These are phyloP conservation scores for Populus nigra DNA, from an alignment of 345 rosid species.

Conservation along the genomic window DNA sequence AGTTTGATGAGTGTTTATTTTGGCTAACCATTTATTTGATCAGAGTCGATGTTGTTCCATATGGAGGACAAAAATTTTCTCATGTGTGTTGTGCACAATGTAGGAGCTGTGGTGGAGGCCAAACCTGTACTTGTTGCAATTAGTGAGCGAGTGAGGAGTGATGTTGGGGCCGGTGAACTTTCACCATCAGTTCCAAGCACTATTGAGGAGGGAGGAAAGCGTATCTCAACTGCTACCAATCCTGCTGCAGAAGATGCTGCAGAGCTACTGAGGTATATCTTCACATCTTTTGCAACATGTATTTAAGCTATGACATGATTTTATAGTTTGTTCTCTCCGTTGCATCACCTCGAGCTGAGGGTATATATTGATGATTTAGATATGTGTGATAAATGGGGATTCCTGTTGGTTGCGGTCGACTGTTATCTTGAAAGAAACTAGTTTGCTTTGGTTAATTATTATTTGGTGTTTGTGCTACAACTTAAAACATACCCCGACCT, in stretches of 20 bases:
- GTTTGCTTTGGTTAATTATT: neutral
- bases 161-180: constrained; percentile 60
- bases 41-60: neutral
- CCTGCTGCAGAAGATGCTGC: constrained; percentile 94
- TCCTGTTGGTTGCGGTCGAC: neutral
- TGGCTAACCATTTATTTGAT: neutral
- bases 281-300: neutral
- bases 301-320: neutral
- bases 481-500: neutral
- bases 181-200: constrained; percentile 33
- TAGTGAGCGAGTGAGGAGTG: constrained; percentile 85
- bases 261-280: constrained; percentile 62
- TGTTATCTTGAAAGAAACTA: neutral
- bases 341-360: neutral
- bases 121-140: constrained; percentile 83
- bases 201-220: constrained; percentile 47
- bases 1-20: neutral
- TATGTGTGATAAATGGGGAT: neutral
- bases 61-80: neutral
- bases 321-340: neutral
- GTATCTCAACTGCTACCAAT: constrained; percentile 65
- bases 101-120: constrained; percentile 78
- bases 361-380: neutral
- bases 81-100: neutral
- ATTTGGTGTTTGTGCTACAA: neutral